Base-by-base conservation (phyloP, 805 yeast genomes). In the Spathaspora girioi region DNA sequence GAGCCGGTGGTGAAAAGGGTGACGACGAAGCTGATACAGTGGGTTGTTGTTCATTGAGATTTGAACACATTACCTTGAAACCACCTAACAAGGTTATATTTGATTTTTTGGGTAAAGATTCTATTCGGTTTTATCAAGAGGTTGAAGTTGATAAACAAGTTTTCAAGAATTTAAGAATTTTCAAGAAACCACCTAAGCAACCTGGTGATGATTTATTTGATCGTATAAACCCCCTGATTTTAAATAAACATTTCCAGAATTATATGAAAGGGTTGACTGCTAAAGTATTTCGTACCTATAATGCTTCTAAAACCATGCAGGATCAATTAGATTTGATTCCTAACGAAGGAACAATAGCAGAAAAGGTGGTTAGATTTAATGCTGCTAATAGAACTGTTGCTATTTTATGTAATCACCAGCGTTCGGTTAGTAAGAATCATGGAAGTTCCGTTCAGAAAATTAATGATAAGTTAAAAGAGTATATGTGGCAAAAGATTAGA, bases 11-110 rank as follows among this genome's bases (percentile, higher is more conserved):
- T 60, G 97, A 93, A 68, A 93, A 93, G 67, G 87, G 93, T 10
- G 98, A 93, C 2, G 98, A 93, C 59, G 97, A 92, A 65, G 98
- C 98, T 2, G 98, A 93, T 66, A 93, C 98, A 1, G 98, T 93
- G 44, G 98, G 98, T 44, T 93, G 98, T 70, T 93, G 98, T 71
- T 92, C 97, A 1, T 78, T 93, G 58, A 76, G 98, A 61, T 92
- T 74, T 63, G 98, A 92, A 66, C 98, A 92, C 68, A 80, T 93
- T 43, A 85, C 92, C 1, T 75, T 93, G 52, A 81, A 81, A 58
- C 96, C 97, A 2, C 97, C 97, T 8, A 83, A 82, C 58, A 86
- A 79, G 5, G 97, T 93, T 14, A 79, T 87, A 9, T 91, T 92
- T 71, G 98, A 92, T 67, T 92, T 92, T 66, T 75, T 93, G 56